A percentile compares a stretch with the other conserved stretches of the same genome.
phyloP scores from a whole-genome alignment of 2,329 filamentous ascomycete species.

The Curvularia eragrostidis region DNA sequence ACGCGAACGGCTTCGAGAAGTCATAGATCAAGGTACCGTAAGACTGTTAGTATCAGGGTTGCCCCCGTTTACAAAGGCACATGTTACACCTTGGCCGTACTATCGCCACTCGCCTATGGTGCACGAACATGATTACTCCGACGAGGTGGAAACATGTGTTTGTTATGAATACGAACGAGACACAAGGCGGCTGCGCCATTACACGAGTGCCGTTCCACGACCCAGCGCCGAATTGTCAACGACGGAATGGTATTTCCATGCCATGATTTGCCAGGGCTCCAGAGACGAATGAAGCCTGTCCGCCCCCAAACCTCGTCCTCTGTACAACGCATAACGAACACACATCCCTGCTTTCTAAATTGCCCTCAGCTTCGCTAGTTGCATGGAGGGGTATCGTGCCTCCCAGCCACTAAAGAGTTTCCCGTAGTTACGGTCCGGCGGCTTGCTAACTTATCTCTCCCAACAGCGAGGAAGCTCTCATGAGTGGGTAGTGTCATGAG shows the following conservation, averaged over 20 bases:
- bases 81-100: too few species aligned
- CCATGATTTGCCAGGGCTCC: neutral
- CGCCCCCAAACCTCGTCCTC: neutral
- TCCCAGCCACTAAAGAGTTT: neutral
- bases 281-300: slow-evolving; percentile 2
- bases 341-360: neutral
- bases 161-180: slow-evolving; percentile 1
- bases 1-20: too few species aligned
- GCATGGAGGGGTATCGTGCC: neutral
- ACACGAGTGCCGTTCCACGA: neutral
- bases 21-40: too few species aligned
- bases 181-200: neutral
- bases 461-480: neutral
- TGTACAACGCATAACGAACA: slow-evolving; percentile 1
- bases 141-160: slow-evolving; percentile 1
- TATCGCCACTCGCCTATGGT: neutral
- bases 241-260: neutral
- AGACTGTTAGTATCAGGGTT: too few species aligned
- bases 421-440: neutral
- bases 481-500: neutral
- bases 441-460: neutral
- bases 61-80: too few species aligned
- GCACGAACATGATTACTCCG: neutral
- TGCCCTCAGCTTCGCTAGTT: slow-evolving; percentile 1
- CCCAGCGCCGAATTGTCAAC: slow-evolving; percentile 2